Evolutionary conservation across 331 rosid species (phyloP).

Genomic region (Arachis monticola): DNA sequence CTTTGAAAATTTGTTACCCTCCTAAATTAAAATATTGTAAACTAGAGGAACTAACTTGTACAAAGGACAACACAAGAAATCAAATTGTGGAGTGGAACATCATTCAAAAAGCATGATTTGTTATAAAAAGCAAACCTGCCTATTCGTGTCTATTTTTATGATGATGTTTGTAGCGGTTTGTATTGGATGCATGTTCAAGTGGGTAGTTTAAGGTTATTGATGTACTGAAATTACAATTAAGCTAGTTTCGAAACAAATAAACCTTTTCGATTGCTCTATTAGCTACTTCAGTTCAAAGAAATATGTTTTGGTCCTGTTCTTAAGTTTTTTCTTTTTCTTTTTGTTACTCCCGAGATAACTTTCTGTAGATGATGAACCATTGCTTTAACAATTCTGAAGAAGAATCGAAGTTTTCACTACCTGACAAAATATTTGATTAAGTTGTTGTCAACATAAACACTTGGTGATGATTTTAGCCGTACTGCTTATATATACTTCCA

Average conservation of each 20-base stretch:
- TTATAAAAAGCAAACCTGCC: not conserved
- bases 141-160: not conserved
- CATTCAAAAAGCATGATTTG: not conserved
- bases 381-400: constrained; percentile 21
- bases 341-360: not conserved
- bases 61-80: constrained; percentile 1
- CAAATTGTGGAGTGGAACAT: not conserved
- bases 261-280: constrained; percentile 15
- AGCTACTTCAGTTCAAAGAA: constrained; percentile 13
- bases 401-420: constrained; percentile 21
- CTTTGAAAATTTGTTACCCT: too few relatives aligned
- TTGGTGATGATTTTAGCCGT: constrained; percentile 9
- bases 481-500: constrained; percentile 20
- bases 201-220: constrained; percentile 8
- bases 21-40: too few relatives aligned
- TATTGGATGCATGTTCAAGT: constrained; percentile 2
- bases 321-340: not conserved
- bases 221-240: not conserved
- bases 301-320: constrained; percentile 10
- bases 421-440: constrained; percentile 9
- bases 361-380: constrained; percentile 19
- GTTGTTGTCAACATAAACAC: constrained; percentile 16
- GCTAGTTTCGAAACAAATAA: not conserved
- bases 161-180: constrained; percentile 5
- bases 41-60: not conserved